These are phyloP conservation scores for Wickerhamomyces chaumierensis DNA, from an alignment of 805 yeast genomes.

Conservation along the genomic window DNA sequence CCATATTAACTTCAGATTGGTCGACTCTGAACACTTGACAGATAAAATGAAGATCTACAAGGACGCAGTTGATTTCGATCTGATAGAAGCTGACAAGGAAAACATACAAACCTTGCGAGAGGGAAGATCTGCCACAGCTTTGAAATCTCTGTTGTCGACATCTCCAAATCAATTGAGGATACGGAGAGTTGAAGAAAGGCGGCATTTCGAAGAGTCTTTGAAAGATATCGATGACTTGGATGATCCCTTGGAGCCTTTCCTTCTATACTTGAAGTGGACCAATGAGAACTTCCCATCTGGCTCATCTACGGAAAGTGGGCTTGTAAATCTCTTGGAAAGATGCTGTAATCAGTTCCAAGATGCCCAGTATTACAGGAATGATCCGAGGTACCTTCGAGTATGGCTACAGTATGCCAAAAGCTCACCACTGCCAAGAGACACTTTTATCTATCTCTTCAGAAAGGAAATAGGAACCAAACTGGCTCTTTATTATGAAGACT, in stretches of 20 bases:
- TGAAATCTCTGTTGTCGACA: conserved; percentile 32
- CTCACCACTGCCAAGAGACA: conserved; percentile 58
- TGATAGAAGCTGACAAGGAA: conserved; percentile 59
- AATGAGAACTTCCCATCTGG: conserved; percentile 53
- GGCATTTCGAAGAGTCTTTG: conserved; percentile 38
- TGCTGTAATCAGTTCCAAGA: conserved; percentile 64
- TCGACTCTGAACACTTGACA: too few species aligned
- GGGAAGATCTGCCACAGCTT: conserved; percentile 58
- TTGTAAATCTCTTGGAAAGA: conserved; percentile 53
- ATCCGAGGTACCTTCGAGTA: conserved; percentile 64
- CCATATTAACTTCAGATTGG: too few species aligned
- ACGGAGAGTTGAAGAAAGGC: conserved; percentile 25
- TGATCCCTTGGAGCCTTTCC: conserved; percentile 70
- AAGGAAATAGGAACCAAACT: conserved; percentile 59
- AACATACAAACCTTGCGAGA: conserved; percentile 55
- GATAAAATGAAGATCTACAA: conserved; percentile 3
- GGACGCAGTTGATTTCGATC: conserved; percentile 23
- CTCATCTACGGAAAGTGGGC: conserved; percentile 48
- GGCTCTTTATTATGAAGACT: conserved; percentile 69
- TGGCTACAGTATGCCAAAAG: conserved; percentile 74
- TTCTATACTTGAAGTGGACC: conserved; percentile 72
- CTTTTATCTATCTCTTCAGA: conserved; percentile 59
- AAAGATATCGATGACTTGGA: conserved; percentile 49
- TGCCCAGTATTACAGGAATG: conserved; percentile 60
- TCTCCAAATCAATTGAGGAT: conserved; percentile 19